Evolutionary conservation across 495 filamentous ascomycete genomes (phyloP).

Genomic region (Aspergillus steynii): DNA sequence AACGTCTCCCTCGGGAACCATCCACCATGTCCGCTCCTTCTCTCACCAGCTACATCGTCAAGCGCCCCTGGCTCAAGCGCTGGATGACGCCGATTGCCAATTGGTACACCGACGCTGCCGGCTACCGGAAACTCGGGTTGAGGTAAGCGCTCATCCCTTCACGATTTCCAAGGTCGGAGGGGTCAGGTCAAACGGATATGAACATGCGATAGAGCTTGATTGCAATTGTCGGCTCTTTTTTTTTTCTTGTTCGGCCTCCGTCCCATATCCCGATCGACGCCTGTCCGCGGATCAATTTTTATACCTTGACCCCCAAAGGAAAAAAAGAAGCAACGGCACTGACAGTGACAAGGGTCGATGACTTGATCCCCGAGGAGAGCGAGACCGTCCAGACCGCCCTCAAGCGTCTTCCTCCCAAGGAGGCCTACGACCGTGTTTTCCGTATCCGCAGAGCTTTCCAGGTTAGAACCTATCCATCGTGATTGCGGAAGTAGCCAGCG

Average conservation of each 20-base stretch:
- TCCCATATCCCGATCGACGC: constrained; percentile 19
- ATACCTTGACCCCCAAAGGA: constrained; percentile 14
- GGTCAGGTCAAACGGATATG: background rate
- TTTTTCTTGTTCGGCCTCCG: constrained; percentile 9
- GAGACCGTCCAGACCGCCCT: constrained; percentile 82
- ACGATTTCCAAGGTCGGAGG: constrained; percentile 5
- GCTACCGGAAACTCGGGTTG: constrained; percentile 91
- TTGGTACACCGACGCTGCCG: constrained; percentile 83
- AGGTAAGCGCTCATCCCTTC: constrained; percentile 56
- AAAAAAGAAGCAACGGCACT: constrained; percentile 1
- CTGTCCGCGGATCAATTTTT: constrained; percentile 22
- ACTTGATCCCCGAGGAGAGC: constrained; percentile 88
- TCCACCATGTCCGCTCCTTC: constrained; percentile 72
- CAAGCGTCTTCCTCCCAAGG: constrained; percentile 85
- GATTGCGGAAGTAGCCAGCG: background rate
- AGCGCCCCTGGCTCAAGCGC: constrained; percentile 80
- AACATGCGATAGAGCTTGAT: background rate
- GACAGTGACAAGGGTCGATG: constrained; percentile 68
- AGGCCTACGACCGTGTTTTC: constrained; percentile 94
- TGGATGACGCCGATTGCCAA: constrained; percentile 75
- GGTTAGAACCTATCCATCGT: constrained; percentile 46
- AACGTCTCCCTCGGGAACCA: constrained; percentile 24
- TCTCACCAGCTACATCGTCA: constrained; percentile 68
- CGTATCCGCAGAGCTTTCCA: constrained; percentile 94
- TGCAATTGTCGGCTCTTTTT: background rate